Percentiles rank a stretch among this genome's conserved stretches.
phyloP scores from a whole-genome alignment of 2,329 filamentous ascomycete species.

The Phialemoniopsis sp. region DNA sequence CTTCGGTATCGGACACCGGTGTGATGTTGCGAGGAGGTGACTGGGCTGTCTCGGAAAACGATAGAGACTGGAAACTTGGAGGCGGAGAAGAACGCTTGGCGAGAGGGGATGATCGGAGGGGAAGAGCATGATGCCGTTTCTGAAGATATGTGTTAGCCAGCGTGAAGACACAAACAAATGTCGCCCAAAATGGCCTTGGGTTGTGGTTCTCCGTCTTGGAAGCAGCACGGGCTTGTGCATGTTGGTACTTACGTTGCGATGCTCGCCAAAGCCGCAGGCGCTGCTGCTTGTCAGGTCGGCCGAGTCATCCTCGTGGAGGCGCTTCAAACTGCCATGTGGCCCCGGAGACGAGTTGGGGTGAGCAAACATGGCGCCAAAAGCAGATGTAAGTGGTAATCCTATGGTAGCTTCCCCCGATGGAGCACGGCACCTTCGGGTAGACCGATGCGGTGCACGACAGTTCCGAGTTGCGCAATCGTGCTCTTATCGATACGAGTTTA shows the following conservation, averaged over 20 bases:
- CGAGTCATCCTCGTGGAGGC: conserved; percentile 38
- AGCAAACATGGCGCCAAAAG: conserved; percentile 8
- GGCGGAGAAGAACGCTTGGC: conserved; percentile 26
- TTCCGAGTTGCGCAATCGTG: too few relatives aligned
- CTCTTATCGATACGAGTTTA: too few relatives aligned
- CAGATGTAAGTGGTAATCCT: neutral
- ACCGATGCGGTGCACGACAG: neutral
- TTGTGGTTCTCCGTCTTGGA: neutral
- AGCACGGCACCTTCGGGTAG: neutral
- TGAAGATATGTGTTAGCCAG: conserved; percentile 16
- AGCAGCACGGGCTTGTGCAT: neutral
- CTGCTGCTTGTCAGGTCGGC: conserved; percentile 25
- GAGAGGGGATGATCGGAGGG: conserved; percentile 40
- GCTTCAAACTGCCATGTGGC: conserved; percentile 34
- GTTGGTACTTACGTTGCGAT: conserved; percentile 40
- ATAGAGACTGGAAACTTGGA: conserved; percentile 16
- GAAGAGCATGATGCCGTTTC: conserved; percentile 53
- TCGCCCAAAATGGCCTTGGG: neutral
- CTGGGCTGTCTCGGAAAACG: conserved; percentile 13
- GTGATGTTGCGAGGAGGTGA: conserved; percentile 28
- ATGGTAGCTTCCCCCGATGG: neutral
- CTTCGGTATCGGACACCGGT: conserved; percentile 11
- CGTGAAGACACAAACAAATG: neutral
- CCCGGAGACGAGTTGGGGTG: conserved; percentile 6
- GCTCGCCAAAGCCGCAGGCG: conserved; percentile 41